These are phyloP conservation scores for Podila horticola DNA, from an alignment of 192 early-diverging fungal genomes.

Conservation along the genomic window DNA sequence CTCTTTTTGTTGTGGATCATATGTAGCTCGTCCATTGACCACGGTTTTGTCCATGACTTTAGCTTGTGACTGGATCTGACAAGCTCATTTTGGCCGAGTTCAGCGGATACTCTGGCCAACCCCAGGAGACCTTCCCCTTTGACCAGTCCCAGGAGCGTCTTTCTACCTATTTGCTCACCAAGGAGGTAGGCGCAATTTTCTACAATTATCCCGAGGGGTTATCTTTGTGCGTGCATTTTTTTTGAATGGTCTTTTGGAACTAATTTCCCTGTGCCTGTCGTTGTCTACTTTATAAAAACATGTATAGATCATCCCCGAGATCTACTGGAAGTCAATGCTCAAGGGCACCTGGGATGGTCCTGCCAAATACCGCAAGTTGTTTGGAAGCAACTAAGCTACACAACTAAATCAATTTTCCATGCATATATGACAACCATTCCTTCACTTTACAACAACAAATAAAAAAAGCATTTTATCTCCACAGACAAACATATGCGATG, in stretches of 20 bases:
- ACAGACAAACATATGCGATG: too few relatives aligned
- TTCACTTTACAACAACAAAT: slow-evolving; percentile 6
- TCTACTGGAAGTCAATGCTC: slow-evolving; percentile 87
- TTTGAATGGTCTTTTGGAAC: neutral
- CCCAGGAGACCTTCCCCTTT: slow-evolving; percentile 85
- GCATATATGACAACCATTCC: neutral
- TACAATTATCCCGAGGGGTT: neutral
- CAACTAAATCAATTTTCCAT: neutral
- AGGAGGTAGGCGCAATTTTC: slow-evolving; percentile 59
- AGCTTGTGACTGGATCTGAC: slow-evolving; percentile 75
- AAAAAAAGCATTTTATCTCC: too few relatives aligned
- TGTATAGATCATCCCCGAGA: slow-evolving; percentile 69
- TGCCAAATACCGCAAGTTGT: slow-evolving; percentile 62
- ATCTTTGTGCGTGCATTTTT: neutral
- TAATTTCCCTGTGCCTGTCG: neutral
- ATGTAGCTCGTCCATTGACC: neutral
- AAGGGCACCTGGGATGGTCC: slow-evolving; percentile 86
- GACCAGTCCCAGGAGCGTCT: slow-evolving; percentile 79
- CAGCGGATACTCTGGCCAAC: slow-evolving; percentile 76
- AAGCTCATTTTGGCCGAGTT: slow-evolving; percentile 90
- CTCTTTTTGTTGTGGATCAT: neutral
- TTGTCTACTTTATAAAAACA: neutral
- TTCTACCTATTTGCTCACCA: slow-evolving; percentile 78
- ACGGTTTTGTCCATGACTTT: neutral
- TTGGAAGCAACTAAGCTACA: slow-evolving; percentile 40